Evolutionary conservation across 2,329 filamentous ascomycete species (phyloP).

Genomic region (Clarireedia monteithiana): DNA sequence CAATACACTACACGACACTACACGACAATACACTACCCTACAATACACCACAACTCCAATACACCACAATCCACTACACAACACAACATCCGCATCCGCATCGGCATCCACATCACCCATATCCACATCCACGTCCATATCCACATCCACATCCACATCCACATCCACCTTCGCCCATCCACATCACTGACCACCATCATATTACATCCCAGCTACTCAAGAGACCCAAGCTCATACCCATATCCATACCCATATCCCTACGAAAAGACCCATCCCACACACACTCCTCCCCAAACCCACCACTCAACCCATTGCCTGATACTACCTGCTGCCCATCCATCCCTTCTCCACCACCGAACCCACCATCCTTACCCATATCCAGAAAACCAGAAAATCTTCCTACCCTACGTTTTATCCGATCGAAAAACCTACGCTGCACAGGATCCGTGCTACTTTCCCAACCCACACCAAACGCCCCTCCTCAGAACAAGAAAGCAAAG

Average conservation of each 20-base stretch:
- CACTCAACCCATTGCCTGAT: background rate
- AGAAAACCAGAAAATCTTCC: background rate
- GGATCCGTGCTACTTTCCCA: constrained; percentile 8
- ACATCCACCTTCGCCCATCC: background rate
- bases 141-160: background rate
- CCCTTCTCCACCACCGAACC: background rate
- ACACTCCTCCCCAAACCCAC: background rate
- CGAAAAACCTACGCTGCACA: constrained; percentile 7
- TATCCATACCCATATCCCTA: background rate
- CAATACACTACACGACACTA: too few relatives aligned
- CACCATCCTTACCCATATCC: background rate
- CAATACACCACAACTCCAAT: too few relatives aligned
- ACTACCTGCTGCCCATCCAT: background rate
- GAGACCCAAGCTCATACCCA: background rate
- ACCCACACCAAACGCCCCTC: constrained; percentile 7
- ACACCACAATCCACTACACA: too few relatives aligned
- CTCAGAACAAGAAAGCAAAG: constrained; percentile 1
- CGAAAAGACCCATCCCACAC: background rate
- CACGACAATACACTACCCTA: too few relatives aligned
- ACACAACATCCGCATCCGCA: too few relatives aligned
- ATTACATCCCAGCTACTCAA: constrained; percentile 5
- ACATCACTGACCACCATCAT: background rate
- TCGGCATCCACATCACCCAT: background rate
- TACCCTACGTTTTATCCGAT: constrained; percentile 8
- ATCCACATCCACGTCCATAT: background rate